phyloP scores from a whole-genome alignment of 2,329 filamentous ascomycete genomes.

The Pseudogymnoascus sp. region DNA sequence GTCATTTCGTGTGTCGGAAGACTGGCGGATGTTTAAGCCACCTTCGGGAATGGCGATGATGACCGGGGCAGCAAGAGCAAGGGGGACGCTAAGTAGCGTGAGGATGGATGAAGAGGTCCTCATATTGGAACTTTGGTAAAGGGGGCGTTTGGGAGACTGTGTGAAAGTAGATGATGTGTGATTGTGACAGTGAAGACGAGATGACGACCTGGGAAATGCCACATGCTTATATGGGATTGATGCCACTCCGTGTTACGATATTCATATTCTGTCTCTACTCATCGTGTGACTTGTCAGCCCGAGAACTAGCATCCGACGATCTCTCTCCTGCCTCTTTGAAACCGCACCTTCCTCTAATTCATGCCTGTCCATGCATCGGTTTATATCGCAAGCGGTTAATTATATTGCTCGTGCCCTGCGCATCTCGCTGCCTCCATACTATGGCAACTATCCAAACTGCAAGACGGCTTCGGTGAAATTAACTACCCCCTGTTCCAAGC shows the following conservation, averaged over 20 bases:
- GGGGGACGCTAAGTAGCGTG: not conserved
- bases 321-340: slow-evolving; percentile 2
- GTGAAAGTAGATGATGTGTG: not conserved
- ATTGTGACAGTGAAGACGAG: not conserved
- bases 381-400: not conserved
- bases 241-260: not conserved
- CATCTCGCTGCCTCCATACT: not conserved
- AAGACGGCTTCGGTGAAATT: not conserved
- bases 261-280: not conserved
- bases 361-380: not conserved
- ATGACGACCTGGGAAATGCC: not conserved
- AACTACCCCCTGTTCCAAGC: not conserved
- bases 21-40: not conserved
- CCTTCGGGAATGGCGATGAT: not conserved
- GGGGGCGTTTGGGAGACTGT: not conserved
- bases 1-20: slow-evolving; percentile 17
- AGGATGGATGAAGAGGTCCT: not conserved
- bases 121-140: not conserved
- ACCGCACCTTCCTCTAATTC: not conserved
- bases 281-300: not conserved
- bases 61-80: not conserved
- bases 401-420: not conserved
- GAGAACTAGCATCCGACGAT: not conserved
- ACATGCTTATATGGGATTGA: not conserved
- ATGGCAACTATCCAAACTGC: not conserved